Evolutionary conservation across 306 rosid genomes (phyloP).

Genomic region (Pyrus pyrifolia): DNA sequence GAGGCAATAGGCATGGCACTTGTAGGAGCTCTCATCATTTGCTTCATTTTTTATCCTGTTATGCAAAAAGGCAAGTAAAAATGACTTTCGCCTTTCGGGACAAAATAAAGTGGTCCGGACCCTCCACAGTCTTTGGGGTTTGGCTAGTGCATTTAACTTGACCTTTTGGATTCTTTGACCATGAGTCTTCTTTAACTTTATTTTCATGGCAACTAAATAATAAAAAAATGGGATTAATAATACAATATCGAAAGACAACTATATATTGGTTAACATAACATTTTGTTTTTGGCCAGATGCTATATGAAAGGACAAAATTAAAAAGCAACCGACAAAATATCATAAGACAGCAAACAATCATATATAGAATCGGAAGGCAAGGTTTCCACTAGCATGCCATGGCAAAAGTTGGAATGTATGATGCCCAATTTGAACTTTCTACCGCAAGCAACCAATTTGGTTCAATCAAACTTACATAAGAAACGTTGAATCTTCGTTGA

Average conservation of each 20-base stretch:
- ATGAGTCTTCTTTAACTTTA: neutral
- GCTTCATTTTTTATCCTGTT: neutral
- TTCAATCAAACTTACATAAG: neutral
- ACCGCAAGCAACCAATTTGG: neutral
- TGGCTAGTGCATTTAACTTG: constrained; percentile 18
- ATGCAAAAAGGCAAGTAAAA: neutral
- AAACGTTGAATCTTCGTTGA: neutral
- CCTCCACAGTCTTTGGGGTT: constrained; percentile 1
- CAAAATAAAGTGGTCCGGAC: constrained; percentile 19
- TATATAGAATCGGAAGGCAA: neutral
- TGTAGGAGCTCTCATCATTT: constrained; percentile 2
- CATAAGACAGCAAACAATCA: neutral
- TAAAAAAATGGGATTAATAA: neutral
- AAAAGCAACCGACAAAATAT: neutral
- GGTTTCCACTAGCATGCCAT: neutral
- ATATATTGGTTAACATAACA: neutral
- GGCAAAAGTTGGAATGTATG: neutral
- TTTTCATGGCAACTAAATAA: neutral
- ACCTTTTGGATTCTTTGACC: constrained; percentile 4
- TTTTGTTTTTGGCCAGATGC: neutral
- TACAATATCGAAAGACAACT: neutral
- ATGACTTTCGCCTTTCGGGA: neutral
- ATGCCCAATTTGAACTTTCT: neutral
- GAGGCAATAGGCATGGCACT: neutral
- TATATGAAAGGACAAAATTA: neutral